Conservation (phyloP, 768 basidiomycete species). For the Tephrocybe sp. region DNA sequence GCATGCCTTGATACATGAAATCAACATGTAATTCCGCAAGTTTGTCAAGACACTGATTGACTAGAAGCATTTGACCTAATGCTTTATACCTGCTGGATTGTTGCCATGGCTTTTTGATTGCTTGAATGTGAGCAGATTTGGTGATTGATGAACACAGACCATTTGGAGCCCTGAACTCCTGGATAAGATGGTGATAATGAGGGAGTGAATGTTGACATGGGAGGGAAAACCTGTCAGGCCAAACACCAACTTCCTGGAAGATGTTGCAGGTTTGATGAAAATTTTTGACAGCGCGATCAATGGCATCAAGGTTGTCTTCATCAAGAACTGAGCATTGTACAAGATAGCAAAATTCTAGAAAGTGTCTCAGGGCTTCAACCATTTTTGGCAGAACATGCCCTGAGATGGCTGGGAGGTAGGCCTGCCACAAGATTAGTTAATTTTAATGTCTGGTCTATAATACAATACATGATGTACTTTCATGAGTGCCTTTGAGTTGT, state of each 20-base stretch:
- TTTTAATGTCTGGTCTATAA: too few species aligned
- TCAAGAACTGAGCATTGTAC: conserved; percentile 14
- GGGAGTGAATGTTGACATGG: conserved; percentile 22
- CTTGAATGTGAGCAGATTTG: conserved; percentile 20
- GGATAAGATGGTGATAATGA: conserved; percentile 22
- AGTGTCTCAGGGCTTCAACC: conserved; percentile 13
- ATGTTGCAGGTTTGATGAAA: conserved; percentile 27
- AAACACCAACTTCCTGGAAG: conserved; percentile 17
- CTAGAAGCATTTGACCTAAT: conserved; percentile 18
- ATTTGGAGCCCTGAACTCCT: conserved; percentile 27
- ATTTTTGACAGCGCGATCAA: conserved; percentile 18
- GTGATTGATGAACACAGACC: conserved; percentile 32
- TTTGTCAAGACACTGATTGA: conserved; percentile 17
- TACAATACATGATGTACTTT: conserved; percentile 18
- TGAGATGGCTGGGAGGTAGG: conserved; percentile 10
- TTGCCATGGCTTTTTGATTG: conserved; percentile 21
- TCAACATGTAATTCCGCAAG: conserved; percentile 5
- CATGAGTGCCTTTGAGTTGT: conserved; percentile 19
- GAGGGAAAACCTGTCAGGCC: conserved; percentile 4
- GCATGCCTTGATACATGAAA: conserved; percentile 3
- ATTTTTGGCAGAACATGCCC: conserved; percentile 15
- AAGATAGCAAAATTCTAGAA: conserved; percentile 31
- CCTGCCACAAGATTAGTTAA: conserved; percentile 1
- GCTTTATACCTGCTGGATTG: conserved; percentile 15
- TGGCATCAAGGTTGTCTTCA: conserved; percentile 15